phyloP scores from a whole-genome alignment of 1,139 yeast species.

The Pichia sp. region DNA sequence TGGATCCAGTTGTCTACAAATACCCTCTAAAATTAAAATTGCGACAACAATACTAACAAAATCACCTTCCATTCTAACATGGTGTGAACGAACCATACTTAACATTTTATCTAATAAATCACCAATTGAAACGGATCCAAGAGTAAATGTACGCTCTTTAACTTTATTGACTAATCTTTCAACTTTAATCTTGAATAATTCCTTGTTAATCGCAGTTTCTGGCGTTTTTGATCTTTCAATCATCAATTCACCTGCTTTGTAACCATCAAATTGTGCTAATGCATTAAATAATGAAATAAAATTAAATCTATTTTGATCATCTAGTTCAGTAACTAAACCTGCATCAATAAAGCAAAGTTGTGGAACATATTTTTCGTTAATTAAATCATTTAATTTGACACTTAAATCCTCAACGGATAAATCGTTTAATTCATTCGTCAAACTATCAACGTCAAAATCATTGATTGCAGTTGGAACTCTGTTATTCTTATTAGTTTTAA shows the following conservation, averaged over 20 bases:
- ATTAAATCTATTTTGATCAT: conserved; percentile 68
- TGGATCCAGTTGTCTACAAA: conserved; percentile 91
- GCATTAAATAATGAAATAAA: conserved; percentile 87
- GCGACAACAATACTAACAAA: conserved; percentile 92
- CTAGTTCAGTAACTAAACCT: conserved; percentile 86
- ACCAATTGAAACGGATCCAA: conserved; percentile 89
- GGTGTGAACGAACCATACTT: conserved; percentile 86
- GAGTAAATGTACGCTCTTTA: conserved; percentile 80
- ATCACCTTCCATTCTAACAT: conserved; percentile 96
- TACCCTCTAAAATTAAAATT: conserved; percentile 82
- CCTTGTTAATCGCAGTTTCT: conserved; percentile 78
- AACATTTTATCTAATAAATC: conserved; percentile 83
- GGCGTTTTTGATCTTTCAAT: conserved; percentile 92
- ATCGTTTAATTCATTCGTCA: conserved; percentile 42
- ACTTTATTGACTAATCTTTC: conserved; percentile 76
- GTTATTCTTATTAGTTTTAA: conserved; percentile 9
- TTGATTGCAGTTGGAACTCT: not conserved
- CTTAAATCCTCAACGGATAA: conserved; percentile 43
- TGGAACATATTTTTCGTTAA: conserved; percentile 65
- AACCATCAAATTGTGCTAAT: conserved; percentile 87
- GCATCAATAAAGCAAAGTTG: conserved; percentile 89
- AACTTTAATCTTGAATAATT: conserved; percentile 80
- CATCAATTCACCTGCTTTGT: conserved; percentile 91
- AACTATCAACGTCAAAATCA: conserved; percentile 34
- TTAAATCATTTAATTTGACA: conserved; percentile 41